phyloP scores from a whole-genome alignment of 768 basidiomycete species.

The Lentinula aciculospora region DNA sequence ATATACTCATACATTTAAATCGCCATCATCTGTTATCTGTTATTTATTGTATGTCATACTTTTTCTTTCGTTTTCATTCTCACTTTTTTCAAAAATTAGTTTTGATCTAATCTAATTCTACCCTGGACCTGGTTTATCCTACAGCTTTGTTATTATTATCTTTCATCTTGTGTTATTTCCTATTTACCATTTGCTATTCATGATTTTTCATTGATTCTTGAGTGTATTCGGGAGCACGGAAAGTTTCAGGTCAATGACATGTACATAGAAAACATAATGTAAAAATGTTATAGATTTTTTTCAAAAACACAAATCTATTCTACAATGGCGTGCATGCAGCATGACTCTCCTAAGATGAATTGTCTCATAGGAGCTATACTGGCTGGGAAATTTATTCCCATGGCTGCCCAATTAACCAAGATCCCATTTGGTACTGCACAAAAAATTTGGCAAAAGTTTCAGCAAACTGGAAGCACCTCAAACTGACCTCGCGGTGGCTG shows the following conservation, averaged over 20 bases:
- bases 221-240: neutral
- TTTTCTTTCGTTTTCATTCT: too few relatives aligned
- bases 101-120: too few relatives aligned
- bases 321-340: neutral
- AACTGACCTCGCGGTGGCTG: constrained; percentile 2
- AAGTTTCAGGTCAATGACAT: neutral
- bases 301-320: neutral
- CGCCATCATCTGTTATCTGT: too few relatives aligned
- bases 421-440: neutral
- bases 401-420: neutral
- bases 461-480: constrained; percentile 2
- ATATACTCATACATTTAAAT: too few relatives aligned
- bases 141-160: too few relatives aligned
- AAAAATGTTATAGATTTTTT: neutral
- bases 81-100: too few relatives aligned
- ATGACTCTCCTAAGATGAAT: neutral
- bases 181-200: too few relatives aligned
- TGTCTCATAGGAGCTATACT: neutral
- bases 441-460: constrained; percentile 5
- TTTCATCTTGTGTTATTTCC: too few relatives aligned
- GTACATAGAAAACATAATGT: neutral
- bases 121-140: too few relatives aligned
- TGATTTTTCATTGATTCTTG: too few relatives aligned
- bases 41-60: too few relatives aligned
- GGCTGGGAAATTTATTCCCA: neutral